Percentiles rank a stretch among this genome's conserved stretches.
Evolutionary conservation across 148 eudicot genomes (phyloP).

Genomic region (Hydrangea macrophylla): DNA sequence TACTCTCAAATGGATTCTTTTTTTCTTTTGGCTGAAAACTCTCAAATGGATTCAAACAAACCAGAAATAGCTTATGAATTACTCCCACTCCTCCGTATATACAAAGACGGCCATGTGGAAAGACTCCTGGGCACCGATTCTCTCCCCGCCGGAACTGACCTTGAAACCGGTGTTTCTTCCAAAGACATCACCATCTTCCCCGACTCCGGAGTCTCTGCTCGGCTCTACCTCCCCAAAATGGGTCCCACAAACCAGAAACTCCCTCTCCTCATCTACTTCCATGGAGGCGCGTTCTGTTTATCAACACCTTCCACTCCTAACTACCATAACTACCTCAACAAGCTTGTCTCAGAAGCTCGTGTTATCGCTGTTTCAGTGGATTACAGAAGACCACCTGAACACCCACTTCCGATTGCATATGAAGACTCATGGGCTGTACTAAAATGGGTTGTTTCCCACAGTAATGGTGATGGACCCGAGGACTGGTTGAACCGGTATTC

Average conservation of each 20-base stretch:
- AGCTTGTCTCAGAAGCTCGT: constrained; percentile 18
- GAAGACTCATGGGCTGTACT: constrained; percentile 38
- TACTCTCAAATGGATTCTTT: too few relatives aligned
- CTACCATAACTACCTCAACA: constrained; percentile 28
- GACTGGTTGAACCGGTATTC: constrained; percentile 29
- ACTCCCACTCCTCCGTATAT: constrained; percentile 17
- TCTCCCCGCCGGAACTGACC: constrained; percentile 21
- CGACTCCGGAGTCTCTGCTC: constrained; percentile 20
- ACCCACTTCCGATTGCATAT: constrained; percentile 30
- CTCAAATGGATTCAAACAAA: constrained; percentile 13
- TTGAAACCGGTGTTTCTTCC: constrained; percentile 29
- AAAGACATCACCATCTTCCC: constrained; percentile 30
- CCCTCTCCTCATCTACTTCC: constrained; percentile 32
- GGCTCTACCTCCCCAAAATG: constrained; percentile 32
- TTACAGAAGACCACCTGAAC: constrained; percentile 38
- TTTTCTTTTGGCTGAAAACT: too few relatives aligned
- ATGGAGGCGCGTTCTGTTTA: constrained; percentile 37
- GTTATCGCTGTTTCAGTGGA: constrained; percentile 28
- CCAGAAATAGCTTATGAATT: constrained; percentile 24
- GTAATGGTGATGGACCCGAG: constrained; percentile 26
- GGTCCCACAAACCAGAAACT: constrained; percentile 15
- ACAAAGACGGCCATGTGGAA: constrained; percentile 38
- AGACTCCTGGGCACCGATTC: constrained; percentile 10
- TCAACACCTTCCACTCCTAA: constrained; percentile 13
- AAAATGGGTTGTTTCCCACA: constrained; percentile 32